phyloP scores from a whole-genome alignment of 2,329 filamentous ascomycete species.

The Colletotrichum euphorbiae region DNA sequence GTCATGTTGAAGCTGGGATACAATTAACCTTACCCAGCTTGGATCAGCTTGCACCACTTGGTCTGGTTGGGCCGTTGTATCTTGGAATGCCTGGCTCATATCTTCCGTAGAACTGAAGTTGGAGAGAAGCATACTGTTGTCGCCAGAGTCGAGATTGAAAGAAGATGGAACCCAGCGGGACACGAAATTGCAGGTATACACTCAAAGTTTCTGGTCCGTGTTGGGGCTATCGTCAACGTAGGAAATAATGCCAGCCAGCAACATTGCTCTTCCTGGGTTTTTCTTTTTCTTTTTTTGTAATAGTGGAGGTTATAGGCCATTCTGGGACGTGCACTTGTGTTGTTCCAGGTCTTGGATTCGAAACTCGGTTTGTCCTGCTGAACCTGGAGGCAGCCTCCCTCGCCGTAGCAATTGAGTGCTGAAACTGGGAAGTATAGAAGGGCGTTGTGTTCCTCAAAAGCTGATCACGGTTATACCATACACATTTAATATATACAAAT shows the following conservation, averaged over 20 bases:
- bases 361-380: background rate
- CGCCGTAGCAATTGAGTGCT: constrained; percentile 20
- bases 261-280: background rate
- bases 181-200: constrained; percentile 12
- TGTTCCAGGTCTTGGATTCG: background rate
- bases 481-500: constrained; percentile 10
- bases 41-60: background rate
- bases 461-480: background rate
- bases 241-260: background rate
- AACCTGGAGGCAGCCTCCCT: background rate
- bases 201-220: too few species aligned
- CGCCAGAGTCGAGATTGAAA: constrained; percentile 1
- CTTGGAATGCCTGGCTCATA: background rate
- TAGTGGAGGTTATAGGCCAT: constrained; percentile 7
- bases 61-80: background rate
- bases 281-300: background rate
- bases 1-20: background rate
- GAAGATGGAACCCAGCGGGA: constrained; percentile 13
- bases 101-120: background rate
- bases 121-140: background rate
- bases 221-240: too few species aligned
- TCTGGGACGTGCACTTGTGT: background rate
- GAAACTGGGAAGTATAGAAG: background rate
- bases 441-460: background rate
- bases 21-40: background rate